These are phyloP conservation scores for Avena atlantica DNA, from an alignment of 176 grass and related monocot species.

Conservation along the genomic window DNA sequence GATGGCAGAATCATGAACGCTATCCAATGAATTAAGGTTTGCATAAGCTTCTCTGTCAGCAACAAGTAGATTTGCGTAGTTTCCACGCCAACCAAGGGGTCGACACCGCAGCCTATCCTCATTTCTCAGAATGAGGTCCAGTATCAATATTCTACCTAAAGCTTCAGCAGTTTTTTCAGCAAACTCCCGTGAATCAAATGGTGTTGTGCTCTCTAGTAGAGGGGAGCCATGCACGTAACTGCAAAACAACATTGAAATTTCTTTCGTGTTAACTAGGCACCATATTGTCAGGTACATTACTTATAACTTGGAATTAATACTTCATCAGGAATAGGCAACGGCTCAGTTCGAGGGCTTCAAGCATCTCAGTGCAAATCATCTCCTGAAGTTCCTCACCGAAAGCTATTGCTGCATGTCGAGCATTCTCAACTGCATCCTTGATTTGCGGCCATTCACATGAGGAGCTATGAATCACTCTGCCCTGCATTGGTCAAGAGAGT, in stretches of 20 bases:
- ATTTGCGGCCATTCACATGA: slow-evolving; percentile 87
- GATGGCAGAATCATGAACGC: slow-evolving; percentile 56
- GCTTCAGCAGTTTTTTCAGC: slow-evolving; percentile 81
- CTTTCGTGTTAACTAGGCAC: slow-evolving; percentile 29
- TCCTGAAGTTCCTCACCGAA: slow-evolving; percentile 69
- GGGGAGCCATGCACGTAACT: slow-evolving; percentile 93
- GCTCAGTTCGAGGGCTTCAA: slow-evolving; percentile 88
- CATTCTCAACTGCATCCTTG: slow-evolving; percentile 88
- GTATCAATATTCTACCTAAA: slow-evolving; percentile 85
- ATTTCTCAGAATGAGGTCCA: slow-evolving; percentile 91
- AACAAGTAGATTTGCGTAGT: slow-evolving; percentile 87
- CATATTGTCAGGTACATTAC: slow-evolving; percentile 32
- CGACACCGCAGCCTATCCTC: slow-evolving; percentile 91
- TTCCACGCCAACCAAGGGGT: slow-evolving; percentile 91
- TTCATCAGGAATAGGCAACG: slow-evolving; percentile 96
- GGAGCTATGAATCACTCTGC: slow-evolving; percentile 83
- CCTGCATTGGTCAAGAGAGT: slow-evolving; percentile 57
- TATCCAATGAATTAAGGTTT: slow-evolving; percentile 70
- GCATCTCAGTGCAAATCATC: slow-evolving; percentile 78
- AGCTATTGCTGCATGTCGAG: slow-evolving; percentile 47
- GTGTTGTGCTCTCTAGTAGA: slow-evolving; percentile 65
- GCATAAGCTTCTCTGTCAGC: slow-evolving; percentile 60
- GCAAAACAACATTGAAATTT: slow-evolving; percentile 50
- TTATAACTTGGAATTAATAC: slow-evolving; percentile 51
- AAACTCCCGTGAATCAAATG: slow-evolving; percentile 69